Evolutionary conservation across 2,329 filamentous ascomycete genomes (phyloP), one percentile per base, ranked within the genome.

Genomic region (Exophiala alcalophila): DNA sequence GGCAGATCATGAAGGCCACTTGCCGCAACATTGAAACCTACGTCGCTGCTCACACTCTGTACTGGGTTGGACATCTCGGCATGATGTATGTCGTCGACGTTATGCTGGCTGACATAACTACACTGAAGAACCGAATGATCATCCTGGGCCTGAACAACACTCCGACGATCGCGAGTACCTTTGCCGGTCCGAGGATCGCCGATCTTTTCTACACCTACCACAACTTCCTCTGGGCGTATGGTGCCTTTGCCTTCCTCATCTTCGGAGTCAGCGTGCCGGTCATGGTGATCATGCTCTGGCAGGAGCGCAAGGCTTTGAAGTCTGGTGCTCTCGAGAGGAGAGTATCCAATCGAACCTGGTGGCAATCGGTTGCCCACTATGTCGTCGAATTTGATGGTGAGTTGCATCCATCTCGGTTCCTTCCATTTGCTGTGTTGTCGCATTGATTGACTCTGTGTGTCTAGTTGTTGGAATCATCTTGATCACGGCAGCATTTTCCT

Each of bases 151-250:
- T 50, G 45, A 69, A 72, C 28, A 34, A 14, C 11, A 39, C 40
- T 0, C 79, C 45, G 8, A 38, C n/a, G n/a, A n/a, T n/a, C n/a
- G n/a, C n/a, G n/a, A n/a, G n/a, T n/a, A n/a, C n/a, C n/a, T n/a
- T n/a, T n/a, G n/a, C n/a, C n/a, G n/a, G n/a, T n/a, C n/a, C n/a
- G n/a, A n/a, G n/a, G n/a, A n/a, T n/a, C n/a, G n/a, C n/a, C n/a
- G n/a, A n/a, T n/a, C n/a, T n/a, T n/a, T n/a, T n/a, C n/a, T n/a
- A n/a, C n/a, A n/a, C n/a, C n/a, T n/a, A n/a, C n/a, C n/a, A n/a
- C n/a, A n/a, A n/a, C 25, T 83, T 73, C 69, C 69, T 76, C 26
- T 84, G 80, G 80, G 78, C 67, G 1, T 83, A 76, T 56, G 80
- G 77, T 21, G 64, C 68, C 23, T 83, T 81, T 55, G 66, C 71